These are phyloP conservation scores for Puccinia horiana DNA, from an alignment of 1,284 basidiomycete species.

Conservation along the genomic window DNA sequence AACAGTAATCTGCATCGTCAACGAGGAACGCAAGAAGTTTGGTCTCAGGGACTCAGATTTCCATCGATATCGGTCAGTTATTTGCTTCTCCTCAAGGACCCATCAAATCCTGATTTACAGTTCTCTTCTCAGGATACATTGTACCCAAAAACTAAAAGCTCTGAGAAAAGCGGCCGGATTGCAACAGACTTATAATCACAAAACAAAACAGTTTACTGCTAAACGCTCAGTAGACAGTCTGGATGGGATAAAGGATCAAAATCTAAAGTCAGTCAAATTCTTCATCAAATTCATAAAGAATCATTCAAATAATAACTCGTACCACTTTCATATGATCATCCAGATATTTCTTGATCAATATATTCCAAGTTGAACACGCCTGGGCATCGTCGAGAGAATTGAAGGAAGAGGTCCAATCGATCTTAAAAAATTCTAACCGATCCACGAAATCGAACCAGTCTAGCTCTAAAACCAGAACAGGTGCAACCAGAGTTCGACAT, in stretches of 20 bases:
- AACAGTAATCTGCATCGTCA: slow-evolving; percentile 15
- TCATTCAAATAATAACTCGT: neutral
- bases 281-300: neutral
- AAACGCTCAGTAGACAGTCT: slow-evolving; percentile 9
- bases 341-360: slow-evolving; percentile 24
- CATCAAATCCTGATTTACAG: neutral
- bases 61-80: slow-evolving; percentile 21
- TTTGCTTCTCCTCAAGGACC: no score
- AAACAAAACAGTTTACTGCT: neutral
- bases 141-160: slow-evolving; percentile 17
- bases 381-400: slow-evolving; percentile 41
- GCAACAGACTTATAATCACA: slow-evolving; percentile 14
- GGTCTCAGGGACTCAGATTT: slow-evolving; percentile 29
- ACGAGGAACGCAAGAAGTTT: slow-evolving; percentile 35
- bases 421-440: neutral
- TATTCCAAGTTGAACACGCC: slow-evolving; percentile 35
- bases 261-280: slow-evolving; percentile 20
- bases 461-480: neutral
- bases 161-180: slow-evolving; percentile 28
- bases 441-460: neutral
- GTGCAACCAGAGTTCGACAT: neutral
- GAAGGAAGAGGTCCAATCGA: slow-evolving; percentile 14
- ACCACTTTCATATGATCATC: neutral
- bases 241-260: neutral
- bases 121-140: slow-evolving; percentile 1